Base-by-base conservation (phyloP, 345 rosid species). In the Theobroma cacao region DNA sequence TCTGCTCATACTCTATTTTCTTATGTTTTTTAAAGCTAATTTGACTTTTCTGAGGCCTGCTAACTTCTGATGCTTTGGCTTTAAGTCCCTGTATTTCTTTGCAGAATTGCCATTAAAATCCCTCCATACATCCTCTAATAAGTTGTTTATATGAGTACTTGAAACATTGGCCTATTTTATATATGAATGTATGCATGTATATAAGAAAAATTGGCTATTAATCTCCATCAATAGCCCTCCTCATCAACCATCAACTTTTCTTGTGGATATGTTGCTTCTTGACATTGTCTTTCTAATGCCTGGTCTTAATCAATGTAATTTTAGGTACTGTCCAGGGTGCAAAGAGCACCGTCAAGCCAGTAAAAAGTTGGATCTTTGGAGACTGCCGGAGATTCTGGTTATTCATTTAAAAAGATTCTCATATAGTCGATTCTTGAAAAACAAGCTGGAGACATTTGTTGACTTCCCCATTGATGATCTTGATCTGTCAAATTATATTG, bases 291-390 rank as follows among this genome's bases (percentile, higher is more conserved):
- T 69, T 73, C 77, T 84, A 53, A 81, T 75, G 31, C 53, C 17
- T 24, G 58, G 43, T 60, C 18, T 50, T 77, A 55, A 24, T 61
- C 50, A 68, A 40, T 82, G 48, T 79, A 31, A 62, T 74, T 81
- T 60, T 84, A 96, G 98, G 99, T 94, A 88, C 78, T 94, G 99
- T 87, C 98, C 98, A 72, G 73, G 88, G 77, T 96, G 99, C 90
- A 94, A 96, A 84, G 84, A 88, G 79, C 98, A 92, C 77, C 81
- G 86, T 26, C 99, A 96, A 86, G 99, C 99, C 58, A 86, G 90
- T 80, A 96, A 96, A 85, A 96, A 92, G 82, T 87, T 96, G 80
- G 98, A 96, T 82, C 98, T 94, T 40, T 94, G 99, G 99, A 92
- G 99, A 82, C 81, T 94, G 79, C 99, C 99, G 20, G 92, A 94